Evolutionary conservation across 2,329 filamentous ascomycete species (phyloP).

Genomic region (Fusarium nanum): DNA sequence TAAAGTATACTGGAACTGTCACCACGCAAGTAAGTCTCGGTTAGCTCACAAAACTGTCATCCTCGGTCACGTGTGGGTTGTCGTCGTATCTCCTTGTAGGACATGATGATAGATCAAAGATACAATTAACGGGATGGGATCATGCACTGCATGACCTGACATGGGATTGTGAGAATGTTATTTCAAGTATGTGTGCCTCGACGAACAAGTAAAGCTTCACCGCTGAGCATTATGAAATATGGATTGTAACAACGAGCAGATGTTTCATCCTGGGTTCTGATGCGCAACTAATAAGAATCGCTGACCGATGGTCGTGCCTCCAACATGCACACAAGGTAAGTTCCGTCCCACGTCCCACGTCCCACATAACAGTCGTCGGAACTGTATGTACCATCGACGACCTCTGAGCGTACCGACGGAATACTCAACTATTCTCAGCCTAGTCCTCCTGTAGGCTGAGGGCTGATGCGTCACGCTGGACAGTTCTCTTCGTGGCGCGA

Average conservation of each 20-base stretch:
- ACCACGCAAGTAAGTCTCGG: background rate
- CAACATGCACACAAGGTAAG: slow-evolving; percentile 12
- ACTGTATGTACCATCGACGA: background rate
- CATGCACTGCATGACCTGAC: slow-evolving; percentile 14
- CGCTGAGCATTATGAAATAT: slow-evolving; percentile 9
- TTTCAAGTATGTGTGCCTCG: slow-evolving; percentile 1
- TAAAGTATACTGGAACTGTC: background rate
- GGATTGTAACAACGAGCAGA: slow-evolving; percentile 25
- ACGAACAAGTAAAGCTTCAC: slow-evolving; percentile 9
- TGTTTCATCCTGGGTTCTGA: slow-evolving; percentile 4
- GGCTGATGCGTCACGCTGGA: slow-evolving; percentile 10
- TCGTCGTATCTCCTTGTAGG: slow-evolving; percentile 1
- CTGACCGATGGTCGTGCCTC: background rate
- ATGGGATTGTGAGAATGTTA: slow-evolving; percentile 16
- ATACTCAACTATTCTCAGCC: slow-evolving; percentile 10
- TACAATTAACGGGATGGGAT: slow-evolving; percentile 14
- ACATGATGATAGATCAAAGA: slow-evolving; percentile 11
- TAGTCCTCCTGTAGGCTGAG: slow-evolving; percentile 14
- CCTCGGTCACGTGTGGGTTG: background rate
- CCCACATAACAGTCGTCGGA: background rate
- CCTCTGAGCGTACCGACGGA: background rate
- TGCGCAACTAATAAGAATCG: background rate
- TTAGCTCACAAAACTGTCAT: background rate
- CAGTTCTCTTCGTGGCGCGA: slow-evolving; percentile 4
- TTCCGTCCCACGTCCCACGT: slow-evolving; percentile 18